Percentiles rank a stretch among this genome's conserved stretches.
phyloP scores from a whole-genome alignment of 257 asterid genomes.

The Schizonepeta tenuifolia region DNA sequence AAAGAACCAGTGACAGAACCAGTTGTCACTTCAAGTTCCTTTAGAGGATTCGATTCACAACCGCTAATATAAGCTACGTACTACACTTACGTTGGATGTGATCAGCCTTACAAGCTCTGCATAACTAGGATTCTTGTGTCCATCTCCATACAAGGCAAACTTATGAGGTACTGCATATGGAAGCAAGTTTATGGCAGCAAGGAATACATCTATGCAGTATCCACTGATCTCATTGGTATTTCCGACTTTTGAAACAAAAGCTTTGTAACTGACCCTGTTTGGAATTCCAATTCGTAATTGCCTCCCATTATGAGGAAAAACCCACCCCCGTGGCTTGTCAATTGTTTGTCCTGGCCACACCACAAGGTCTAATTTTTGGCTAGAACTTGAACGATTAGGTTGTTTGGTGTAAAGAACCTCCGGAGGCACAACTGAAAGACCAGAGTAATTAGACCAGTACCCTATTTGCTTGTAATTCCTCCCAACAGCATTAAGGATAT shows the following conservation, averaged over 20 bases:
- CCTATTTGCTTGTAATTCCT: conserved; percentile 62
- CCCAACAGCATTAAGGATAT: conserved; percentile 67
- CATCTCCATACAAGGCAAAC: conserved; percentile 67
- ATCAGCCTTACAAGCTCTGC: conserved; percentile 56
- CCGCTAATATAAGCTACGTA: background rate
- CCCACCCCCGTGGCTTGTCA: conserved; percentile 82
- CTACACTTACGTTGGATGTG: conserved; percentile 52
- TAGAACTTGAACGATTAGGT: conserved; percentile 62
- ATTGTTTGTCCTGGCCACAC: conserved; percentile 75
- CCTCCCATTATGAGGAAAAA: conserved; percentile 65
- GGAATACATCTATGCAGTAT: conserved; percentile 76
- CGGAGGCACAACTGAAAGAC: conserved; percentile 70
- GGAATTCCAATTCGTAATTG: conserved; percentile 78
- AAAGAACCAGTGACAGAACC: conserved; percentile 19
- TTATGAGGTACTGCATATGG: conserved; percentile 77
- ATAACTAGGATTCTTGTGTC: conserved; percentile 67
- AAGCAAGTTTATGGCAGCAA: conserved; percentile 65
- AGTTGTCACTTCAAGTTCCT: conserved; percentile 15
- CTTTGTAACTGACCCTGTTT: conserved; percentile 61
- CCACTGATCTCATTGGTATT: conserved; percentile 47
- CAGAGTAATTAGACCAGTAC: conserved; percentile 83
- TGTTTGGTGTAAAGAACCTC: conserved; percentile 56
- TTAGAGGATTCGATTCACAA: background rate
- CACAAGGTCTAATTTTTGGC: conserved; percentile 48
- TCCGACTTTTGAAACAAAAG: conserved; percentile 53